Evolutionary conservation across 139 green algal genomes (phyloP), one percentile per base, ranked within the genome.

Genomic region (Nannochloris sp.): DNA sequence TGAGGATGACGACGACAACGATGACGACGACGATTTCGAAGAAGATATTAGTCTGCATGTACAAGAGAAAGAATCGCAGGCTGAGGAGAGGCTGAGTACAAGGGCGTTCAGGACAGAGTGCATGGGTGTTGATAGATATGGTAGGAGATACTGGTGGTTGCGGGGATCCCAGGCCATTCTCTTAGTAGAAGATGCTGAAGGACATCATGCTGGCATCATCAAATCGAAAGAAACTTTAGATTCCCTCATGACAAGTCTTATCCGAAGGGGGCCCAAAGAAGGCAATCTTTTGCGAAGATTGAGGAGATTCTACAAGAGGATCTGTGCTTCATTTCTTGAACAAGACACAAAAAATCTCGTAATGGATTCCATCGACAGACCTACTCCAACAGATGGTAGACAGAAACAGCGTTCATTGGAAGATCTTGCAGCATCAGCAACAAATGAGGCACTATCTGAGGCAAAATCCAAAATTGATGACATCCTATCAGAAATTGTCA

Each of bases 141-240:
- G 70, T 62, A 74, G 80, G 23, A 61, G 68, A 58, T 89, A 89
- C 68, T 90, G 82, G 76, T 79, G 78, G 76, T 67, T 69, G 29
- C 57, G 21, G 57, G 60, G 69, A 58, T 60, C 70, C 54, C 66
- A 49, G 4, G 57, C 48, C 21, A 62, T 70, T 16, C 34, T 79
- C 18, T 56, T 73, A 29, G 70, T 82, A 31, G 70, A 82, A 64
- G 29, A 61, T 46, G 50, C 57, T 4, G 71, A 75, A 25, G 75
- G 72, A 6, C 15, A 8, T 3, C 21, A 19, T 7, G 31, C 79
- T 23, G 68, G 53, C 0, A 29, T 55, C 14, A 59, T 87, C 37
- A 63, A 53, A 43, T 65, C 40, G 15, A 49, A 54, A 18, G 60
- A 67, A 14, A 51, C 83, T 62, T 60, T 88, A 56, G 72, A 84